Evolutionary conservation across 2,329 filamentous ascomycete genomes (phyloP).

Genomic region (Aspergillus candidus): DNA sequence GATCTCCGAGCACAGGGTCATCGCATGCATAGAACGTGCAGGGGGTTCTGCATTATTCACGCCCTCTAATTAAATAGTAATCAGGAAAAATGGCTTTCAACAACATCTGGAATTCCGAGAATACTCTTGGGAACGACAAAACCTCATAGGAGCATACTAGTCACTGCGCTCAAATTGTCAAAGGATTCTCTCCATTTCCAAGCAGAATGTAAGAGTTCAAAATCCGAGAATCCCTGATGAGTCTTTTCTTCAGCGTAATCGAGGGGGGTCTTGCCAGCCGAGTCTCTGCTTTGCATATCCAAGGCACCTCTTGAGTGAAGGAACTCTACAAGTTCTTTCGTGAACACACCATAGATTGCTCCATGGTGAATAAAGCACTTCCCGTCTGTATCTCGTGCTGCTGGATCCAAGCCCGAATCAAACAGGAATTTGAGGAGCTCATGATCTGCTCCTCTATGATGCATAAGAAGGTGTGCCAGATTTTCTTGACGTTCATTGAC

Average conservation of each 20-base stretch:
- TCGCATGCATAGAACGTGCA: too few relatives aligned
- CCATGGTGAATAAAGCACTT: conserved; percentile 12
- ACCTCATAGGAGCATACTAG: background rate
- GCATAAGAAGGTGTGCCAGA: conserved; percentile 13
- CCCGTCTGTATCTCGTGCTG: conserved; percentile 8
- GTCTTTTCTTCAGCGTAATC: conserved; percentile 12
- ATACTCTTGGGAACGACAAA: too few relatives aligned
- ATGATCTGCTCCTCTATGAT: conserved; percentile 5
- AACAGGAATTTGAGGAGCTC: conserved; percentile 9
- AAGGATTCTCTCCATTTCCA: conserved; percentile 4
- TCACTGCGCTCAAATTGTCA: conserved; percentile 1
- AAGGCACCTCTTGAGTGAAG: conserved; percentile 4
- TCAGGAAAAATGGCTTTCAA: too few relatives aligned
- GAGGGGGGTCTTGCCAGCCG: conserved; percentile 11
- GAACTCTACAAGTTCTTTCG: conserved; percentile 8
- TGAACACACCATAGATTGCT: conserved; percentile 14
- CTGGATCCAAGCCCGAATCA: conserved; percentile 7
- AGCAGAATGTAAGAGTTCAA: background rate
- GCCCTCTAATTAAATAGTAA: too few relatives aligned
- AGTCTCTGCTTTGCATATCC: conserved; percentile 7
- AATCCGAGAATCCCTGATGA: conserved; percentile 2
- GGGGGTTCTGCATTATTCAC: too few relatives aligned
- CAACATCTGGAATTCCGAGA: too few relatives aligned
- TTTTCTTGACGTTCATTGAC: conserved; percentile 6
- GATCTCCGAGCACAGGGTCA: too few relatives aligned